Base-by-base conservation (phyloP, 2,329 filamentous ascomycete species). In the Arthrinium phaeospermum region DNA sequence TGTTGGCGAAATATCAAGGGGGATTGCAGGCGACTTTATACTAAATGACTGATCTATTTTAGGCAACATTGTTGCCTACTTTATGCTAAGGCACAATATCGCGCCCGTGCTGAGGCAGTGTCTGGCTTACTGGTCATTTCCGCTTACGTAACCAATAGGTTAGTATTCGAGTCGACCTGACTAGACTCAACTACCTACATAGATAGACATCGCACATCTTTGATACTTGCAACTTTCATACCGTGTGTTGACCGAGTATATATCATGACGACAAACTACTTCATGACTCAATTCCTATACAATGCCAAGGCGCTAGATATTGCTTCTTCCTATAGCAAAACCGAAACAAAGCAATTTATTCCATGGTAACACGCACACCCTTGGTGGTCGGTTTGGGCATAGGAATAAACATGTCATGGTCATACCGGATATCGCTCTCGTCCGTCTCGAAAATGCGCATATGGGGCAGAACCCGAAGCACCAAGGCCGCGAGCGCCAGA, bases 391-490 rank as follows among this genome's bases (percentile, higher is more conserved):
- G 69, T n/a, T 68, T 71, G 2, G 75, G 73, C 57, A 74, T 70
- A 13, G 77, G 73, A 6, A 77, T 69, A 13, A 79, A 72, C 74
- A 77, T 72, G 70, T 79, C 78, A 34, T 78, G 75, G 27, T 80
- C 77, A 53, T 80, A 80, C 22, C 72, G 75, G 22, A 81, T 72
- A 61, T 80, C 79, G 24, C 76, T 71, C 41, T 71, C 41, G n/a
- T 72, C 73, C 2, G 75, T 75, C 68, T 74, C 70, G 53, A 76
- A 73, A 14, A 80, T 73, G 24, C 69, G 73, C 72, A 78, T 73
- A 46, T 76, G 74, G 3, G 79, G 77, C 22, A 79, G 67, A 12
- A 76, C 77, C 6, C 77, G 74, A 37, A 79, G 71, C 1, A 70
- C 75, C 37, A 79, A 68, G 12, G 74, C 75, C 7, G 77, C 57